Evolutionary conservation across 768 basidiomycete genomes (phyloP), one percentile per base, ranked within the genome.

Genomic region (Flagelloscypha sp.): DNA sequence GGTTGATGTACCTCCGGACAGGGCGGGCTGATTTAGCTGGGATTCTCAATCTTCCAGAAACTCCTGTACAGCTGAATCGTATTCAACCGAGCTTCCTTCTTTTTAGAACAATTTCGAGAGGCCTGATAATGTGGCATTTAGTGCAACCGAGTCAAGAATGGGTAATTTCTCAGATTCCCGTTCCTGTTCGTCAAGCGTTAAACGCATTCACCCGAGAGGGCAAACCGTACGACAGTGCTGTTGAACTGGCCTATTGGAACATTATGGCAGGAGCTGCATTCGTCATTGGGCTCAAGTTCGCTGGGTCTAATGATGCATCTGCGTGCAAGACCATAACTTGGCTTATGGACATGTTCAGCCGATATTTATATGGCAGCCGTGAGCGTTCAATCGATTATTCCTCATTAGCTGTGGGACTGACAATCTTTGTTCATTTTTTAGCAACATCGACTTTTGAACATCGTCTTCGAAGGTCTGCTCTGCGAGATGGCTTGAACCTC

Each of bases 211-310:
- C 63, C 16, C 63, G 62, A 41, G 47, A 47, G 21, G 72, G 69
- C 17, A 71, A 70, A 44, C 50, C 53, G 6, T 57, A 76, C 10
- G 76, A 84, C 37, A 79, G 85, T 38, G 73, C 83, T 10, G 70
- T 81, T 44, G 90, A 97, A 50, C 56, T 95, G 36, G 94, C 92
- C 1, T 87, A 92, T 57, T 87, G 85, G 59, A 84, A 94, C 52
- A 84, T 98, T 41, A 58, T 94, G 22, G 80, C 92, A 2, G 94
- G 88, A 2, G 82, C 81, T 38, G 97, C 93, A 58, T 92, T 97
- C 44, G 87, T 78, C 2, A 71, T 98, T 24, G 92, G 82, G 7
- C 62, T 99, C 41, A 97, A 94, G 55, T 95, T 79, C 48, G 94
- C 94, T 3, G 94, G 95, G 5, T 94, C 90, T 1, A 93, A 92